Base-by-base conservation (phyloP, 2,329 filamentous ascomycete genomes). In the Polytolypa hystricis region DNA sequence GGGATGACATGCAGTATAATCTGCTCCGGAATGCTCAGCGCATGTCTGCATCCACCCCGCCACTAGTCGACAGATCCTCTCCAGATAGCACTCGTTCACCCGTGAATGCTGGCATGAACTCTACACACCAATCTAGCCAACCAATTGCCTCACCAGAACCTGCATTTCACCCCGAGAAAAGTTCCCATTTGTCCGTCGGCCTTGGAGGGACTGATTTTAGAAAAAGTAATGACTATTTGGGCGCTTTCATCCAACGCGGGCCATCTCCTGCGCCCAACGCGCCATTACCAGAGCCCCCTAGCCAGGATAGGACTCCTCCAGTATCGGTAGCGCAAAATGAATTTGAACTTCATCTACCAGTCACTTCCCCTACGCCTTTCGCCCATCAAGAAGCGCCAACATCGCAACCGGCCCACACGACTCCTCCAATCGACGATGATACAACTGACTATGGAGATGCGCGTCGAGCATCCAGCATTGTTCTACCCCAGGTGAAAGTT, bases 11-110 rank as follows among this genome's bases (percentile, higher is more conserved):
- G 53, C 65, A 66, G 37, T 64, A 70, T 29, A 64, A 66, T 38
- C 61, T 79, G 15, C 50, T 78, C 30, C 58, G 62, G 33, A 74
- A 77, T 50, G 73, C 73, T 10, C 68, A 73, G 47, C 57, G 65
- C 17, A 76, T 77, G 66, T 74, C 74, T 7, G 65, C 64, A 7
- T 71, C 70, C 3, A 57, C 63, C 30, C 67, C 69, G n/a, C 57
- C 61, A n/a, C 30, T 34, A 12, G 30, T 29, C 8, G 40, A 42
- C n/a, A 25, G n/a, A 7, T 25, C 18, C 12, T 28, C 26, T 5
- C 16, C 34, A 17, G 16, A 18, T 15, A 12, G 19, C 12, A 20
- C 28, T 2, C 30, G n/a, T 16, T 16, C 26, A 25, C 35, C 35
- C 12, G 17, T 9, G 11, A 19, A 26, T 20, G 28, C 14, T 5